Base-by-base conservation (phyloP, 176 grass and related monocot species). In the Cenchrus fungigraminus region DNA sequence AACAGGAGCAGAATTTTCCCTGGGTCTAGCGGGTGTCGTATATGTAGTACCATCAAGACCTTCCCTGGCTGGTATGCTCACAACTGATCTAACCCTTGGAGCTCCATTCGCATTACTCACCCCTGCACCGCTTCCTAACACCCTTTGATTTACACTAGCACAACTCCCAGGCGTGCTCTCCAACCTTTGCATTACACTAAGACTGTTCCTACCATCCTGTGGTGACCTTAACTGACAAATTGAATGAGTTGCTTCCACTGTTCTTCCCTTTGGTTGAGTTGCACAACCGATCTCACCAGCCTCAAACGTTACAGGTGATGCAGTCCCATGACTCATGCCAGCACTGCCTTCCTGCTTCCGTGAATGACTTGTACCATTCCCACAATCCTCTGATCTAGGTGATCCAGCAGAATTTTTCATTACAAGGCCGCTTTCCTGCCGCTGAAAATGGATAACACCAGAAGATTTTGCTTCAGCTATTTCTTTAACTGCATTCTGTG, bases 31-130 rank as follows among this genome's bases (percentile, higher is more conserved):
- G 10, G 55, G 4, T 3, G 22, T 75, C 31, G 81, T 74, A 69
- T 78, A 49, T 87, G 67, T 69, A 65, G 54, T 70, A 79, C 37
- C 66, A 56, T 88, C 85, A 86, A 60, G 14, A 73, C 49, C 79
- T 89, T 89, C 88, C 71, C 46, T 80, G 15, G 20, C 10, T 1
- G 94, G 97, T 67, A 96, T 86, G 72, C 79, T 89, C 62, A 99
- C 87, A 76, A 96, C 88, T 72, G 94, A 96, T 84, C 88, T 94
- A 81, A 99, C 40, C 77, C 86, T 88, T 68, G 84, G 88, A 76
- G 64, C 13, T 84, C 70, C 63, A 71, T 50, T 74, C 53, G 84
- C 85, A 91, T 16, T 64, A 84, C 47, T 80, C 76, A 57, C 70
- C 70, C 46, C 76, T 71, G 69, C 9, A 11, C 34, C 81, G 62